A percentile compares a stretch with the other conserved stretches of the same genome.
Conservation (phyloP, 805 yeast species). For the Barnettozyma sucrosica region DNA sequence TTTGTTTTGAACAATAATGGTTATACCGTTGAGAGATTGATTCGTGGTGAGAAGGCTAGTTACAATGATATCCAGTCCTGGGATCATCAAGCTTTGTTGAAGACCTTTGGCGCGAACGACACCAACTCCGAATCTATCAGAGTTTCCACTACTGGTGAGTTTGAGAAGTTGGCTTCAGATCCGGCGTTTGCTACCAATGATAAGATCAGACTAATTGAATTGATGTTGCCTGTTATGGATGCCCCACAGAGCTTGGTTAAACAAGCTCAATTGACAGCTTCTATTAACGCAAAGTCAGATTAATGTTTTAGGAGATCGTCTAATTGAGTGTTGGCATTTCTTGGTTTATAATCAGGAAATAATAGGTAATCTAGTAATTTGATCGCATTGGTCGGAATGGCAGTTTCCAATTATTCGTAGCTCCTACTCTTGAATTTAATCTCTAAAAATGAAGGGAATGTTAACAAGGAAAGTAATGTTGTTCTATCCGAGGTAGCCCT, state of each 20-base stretch:
- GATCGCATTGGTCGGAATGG: too few relatives aligned
- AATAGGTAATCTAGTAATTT: too few relatives aligned
- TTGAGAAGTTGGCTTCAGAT: slow-evolving; percentile 45
- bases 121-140: slow-evolving; percentile 45
- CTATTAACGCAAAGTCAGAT: slow-evolving; percentile 30
- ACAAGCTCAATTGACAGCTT: slow-evolving; percentile 60
- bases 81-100: slow-evolving; percentile 55
- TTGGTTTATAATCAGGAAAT: too few relatives aligned
- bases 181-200: slow-evolving; percentile 46
- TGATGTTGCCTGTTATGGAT: slow-evolving; percentile 64
- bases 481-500: too few relatives aligned
- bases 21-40: slow-evolving; percentile 69
- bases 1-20: slow-evolving; percentile 69
- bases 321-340: not conserved
- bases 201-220: slow-evolving; percentile 60
- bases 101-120: slow-evolving; percentile 40
- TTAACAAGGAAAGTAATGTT: too few relatives aligned
- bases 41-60: slow-evolving; percentile 59
- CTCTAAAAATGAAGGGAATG: too few relatives aligned
- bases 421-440: too few relatives aligned
- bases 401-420: too few relatives aligned
- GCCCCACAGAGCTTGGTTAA: slow-evolving; percentile 61
- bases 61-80: slow-evolving; percentile 67
- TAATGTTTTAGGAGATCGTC: not conserved
- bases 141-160: slow-evolving; percentile 53